Evolutionary conservation across 768 basidiomycete genomes (phyloP), one percentile per base, ranked within the genome.

Genomic region (Phallus indusiatus): DNA sequence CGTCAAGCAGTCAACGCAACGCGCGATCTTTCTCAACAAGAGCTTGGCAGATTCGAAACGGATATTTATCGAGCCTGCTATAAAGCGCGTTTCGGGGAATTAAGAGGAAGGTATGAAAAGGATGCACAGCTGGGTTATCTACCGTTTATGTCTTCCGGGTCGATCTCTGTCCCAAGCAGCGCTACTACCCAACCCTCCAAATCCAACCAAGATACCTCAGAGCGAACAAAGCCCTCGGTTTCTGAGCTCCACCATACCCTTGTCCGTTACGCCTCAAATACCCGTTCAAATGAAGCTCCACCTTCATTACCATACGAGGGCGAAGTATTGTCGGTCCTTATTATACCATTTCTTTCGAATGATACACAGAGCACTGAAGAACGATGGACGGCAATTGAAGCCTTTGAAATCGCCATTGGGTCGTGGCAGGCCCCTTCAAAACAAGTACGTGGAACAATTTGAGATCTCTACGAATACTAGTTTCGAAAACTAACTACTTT

Each of bases 1-100:
- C 76, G 76, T 51, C 83, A 87, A 21, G 80, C 85, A 12, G 85
- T 86, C 0, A 86, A 88, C 35, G 77, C 82, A 58, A 84, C 74
- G 2, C 77, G 77, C 24, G 83, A 81, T 56, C 72, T 75, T 46
- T 72, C 72, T 18, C 69, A 73, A 0, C 80, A 82, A 47, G 79
- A 83, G 52, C 69, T 71, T 16, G 74, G 74, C 14, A 76, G 73
- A 63, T 78, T 86, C 53, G 73, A 78, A 4, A 76, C 78, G 55
- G 84, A 86, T 36, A 71, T 89, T 2, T 71, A 77, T 61, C 77
- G 73, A 59, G 78, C 82, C 2, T 85, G 81, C 64, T 77, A 76
- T 72, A 69, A 74, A 14, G 75, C 78, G 34, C 75, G 81, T n/a
- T 77, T 76, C 55, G 69, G 72, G 1, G 83, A 82, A 7, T 55